Conservation (phyloP, 257 asterid species). For the Petunia axillaris region DNA sequence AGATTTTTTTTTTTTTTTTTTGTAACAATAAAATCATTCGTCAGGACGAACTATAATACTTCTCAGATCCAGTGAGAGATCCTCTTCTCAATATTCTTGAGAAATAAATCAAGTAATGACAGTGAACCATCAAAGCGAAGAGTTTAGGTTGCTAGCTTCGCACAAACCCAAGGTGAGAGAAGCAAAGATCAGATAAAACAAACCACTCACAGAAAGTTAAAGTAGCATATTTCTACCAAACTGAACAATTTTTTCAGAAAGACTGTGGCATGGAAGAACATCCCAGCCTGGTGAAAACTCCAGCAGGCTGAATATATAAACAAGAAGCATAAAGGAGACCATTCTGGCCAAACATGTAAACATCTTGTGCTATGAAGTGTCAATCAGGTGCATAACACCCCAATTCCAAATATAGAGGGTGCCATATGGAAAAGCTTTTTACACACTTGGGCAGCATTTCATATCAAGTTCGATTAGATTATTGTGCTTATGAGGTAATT, state of each 20-base stretch:
- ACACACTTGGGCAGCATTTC: conserved; percentile 9
- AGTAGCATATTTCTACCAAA: conserved; percentile 1
- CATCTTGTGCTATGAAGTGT: too few species aligned
- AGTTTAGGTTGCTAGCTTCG: neutral
- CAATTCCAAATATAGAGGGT: neutral
- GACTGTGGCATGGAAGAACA: neutral
- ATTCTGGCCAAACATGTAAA: neutral
- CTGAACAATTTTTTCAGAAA: neutral
- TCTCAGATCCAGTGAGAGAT: neutral
- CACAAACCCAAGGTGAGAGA: neutral
- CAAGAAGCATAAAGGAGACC: neutral
- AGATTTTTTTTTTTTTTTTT: neutral
- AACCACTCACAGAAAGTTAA: neutral
- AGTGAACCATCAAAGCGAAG: neutral
- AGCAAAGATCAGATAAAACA: neutral
- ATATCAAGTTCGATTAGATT: neutral
- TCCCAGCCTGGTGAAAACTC: neutral
- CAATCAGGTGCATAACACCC: too few species aligned
- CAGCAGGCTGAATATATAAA: neutral
- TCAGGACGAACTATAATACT: neutral
- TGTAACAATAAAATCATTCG: neutral
- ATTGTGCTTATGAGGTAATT: neutral
- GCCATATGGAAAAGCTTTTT: neutral
- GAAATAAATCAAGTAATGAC: neutral
- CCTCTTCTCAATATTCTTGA: neutral